phyloP scores from a whole-genome alignment of 306 rosid genomes.

The Cercis canadensis region DNA sequence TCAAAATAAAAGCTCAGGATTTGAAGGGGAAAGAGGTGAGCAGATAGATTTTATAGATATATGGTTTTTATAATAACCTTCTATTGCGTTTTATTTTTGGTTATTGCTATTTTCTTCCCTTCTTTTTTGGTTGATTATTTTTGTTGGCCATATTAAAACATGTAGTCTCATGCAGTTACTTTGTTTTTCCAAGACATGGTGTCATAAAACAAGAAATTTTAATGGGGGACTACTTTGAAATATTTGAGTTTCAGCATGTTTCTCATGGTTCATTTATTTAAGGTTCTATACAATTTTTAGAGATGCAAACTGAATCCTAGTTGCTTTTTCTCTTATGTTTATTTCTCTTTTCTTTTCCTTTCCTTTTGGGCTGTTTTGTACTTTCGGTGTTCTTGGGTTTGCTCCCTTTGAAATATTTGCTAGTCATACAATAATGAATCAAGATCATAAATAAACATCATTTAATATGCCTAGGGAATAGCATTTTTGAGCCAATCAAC shows the following conservation, averaged over 20 bases:
- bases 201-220: too few relatives aligned
- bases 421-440: too few relatives aligned
- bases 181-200: too few relatives aligned
- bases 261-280: too few relatives aligned
- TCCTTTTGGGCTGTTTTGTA: too few relatives aligned
- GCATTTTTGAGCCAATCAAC: background rate
- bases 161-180: too few relatives aligned
- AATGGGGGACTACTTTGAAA: background rate
- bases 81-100: constrained; percentile 12
- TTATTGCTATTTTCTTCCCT: background rate
- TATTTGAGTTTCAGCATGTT: background rate
- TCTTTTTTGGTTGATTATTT: background rate
- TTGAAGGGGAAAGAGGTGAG: constrained; percentile 96
- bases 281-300: background rate
- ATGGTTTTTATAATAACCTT: constrained; percentile 6
- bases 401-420: background rate
- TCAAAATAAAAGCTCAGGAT: constrained; percentile 95
- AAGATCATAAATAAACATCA: too few relatives aligned
- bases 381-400: background rate
- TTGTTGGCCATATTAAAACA: too few relatives aligned
- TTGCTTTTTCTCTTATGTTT: background rate
- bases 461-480: background rate
- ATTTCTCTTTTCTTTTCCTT: background rate
- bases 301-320: background rate
- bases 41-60: constrained; percentile 12